Percentiles rank a stretch among this genome's conserved stretches.
phyloP scores from a whole-genome alignment of 1,284 basidiomycete species.

The Malassezia slooffiae region DNA sequence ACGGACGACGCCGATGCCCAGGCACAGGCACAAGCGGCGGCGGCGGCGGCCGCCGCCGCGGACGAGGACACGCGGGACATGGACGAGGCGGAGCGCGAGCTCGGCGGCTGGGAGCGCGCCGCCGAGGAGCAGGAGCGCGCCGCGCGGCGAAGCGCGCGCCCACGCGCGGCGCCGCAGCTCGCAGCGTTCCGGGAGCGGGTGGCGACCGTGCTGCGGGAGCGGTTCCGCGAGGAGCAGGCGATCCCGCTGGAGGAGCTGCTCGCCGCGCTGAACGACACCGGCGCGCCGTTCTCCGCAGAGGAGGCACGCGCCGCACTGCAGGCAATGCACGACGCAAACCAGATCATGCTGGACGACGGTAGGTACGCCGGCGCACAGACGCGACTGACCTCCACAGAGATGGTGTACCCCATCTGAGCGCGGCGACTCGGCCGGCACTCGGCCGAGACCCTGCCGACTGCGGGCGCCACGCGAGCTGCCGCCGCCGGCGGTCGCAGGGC shows the following conservation, averaged over 20 bases:
- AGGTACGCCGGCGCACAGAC: neutral
- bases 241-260: constrained; percentile 63
- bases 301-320: constrained; percentile 57
- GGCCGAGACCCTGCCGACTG: neutral
- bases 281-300: constrained; percentile 62
- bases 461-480: neutral
- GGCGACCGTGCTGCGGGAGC: constrained; percentile 52
- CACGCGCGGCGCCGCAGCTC: no score
- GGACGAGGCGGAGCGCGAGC: constrained; percentile 15
- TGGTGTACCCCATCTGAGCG: constrained; percentile 14
- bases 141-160: no score
- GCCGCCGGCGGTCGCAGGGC: neutral
- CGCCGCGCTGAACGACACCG: constrained; percentile 64
- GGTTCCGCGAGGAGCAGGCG: constrained; percentile 54
- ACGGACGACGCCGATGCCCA: constrained; percentile 14
- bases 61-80: constrained; percentile 20
- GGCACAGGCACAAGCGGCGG: constrained; percentile 18
- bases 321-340: constrained; percentile 67
- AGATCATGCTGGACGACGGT: constrained; percentile 76
- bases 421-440: neutral
- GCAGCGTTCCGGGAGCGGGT: constrained; percentile 53
- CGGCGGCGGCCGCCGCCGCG: constrained; percentile 1
- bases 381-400: constrained; percentile 5
- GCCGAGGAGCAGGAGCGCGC: no score
- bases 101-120: no score